Conservation (phyloP, 2,329 filamentous ascomycete genomes). For the Dothideomycetes sp. region DNA sequence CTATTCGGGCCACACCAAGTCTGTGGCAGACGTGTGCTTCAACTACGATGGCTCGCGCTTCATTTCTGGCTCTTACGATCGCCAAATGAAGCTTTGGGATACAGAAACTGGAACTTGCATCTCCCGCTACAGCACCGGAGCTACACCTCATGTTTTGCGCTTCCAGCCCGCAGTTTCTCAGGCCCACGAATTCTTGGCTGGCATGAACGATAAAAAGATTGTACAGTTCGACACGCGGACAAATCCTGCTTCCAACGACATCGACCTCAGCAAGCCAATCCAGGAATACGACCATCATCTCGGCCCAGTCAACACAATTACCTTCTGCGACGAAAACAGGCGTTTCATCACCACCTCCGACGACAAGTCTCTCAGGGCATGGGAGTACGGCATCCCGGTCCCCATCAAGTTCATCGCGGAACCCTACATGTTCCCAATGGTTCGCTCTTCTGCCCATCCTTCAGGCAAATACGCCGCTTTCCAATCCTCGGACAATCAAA, state of each 20-base stretch:
- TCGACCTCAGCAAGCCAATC: conserved; percentile 40
- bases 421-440: conserved; percentile 87
- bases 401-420: conserved; percentile 98
- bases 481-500: conserved; percentile 90
- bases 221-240: conserved; percentile 82
- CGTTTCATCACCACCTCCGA: conserved; percentile 97
- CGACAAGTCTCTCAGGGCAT: conserved; percentile 89
- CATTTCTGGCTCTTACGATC: conserved; percentile 83
- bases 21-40: conserved; percentile 83
- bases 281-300: conserved; percentile 98
- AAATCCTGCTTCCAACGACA: conserved; percentile 10
- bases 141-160: conserved; percentile 86
- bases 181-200: conserved; percentile 82
- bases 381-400: conserved; percentile 97
- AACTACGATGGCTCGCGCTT: conserved; percentile 74
- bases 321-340: conserved; percentile 86
- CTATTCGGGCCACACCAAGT: conserved; percentile 84
- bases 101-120: conserved; percentile 88
- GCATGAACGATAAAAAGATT: conserved; percentile 99
- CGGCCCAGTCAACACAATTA: conserved; percentile 95
- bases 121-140: conserved; percentile 81
- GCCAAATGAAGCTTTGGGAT: conserved; percentile 96
- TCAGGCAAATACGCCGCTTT: conserved; percentile 90
- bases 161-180: conserved; percentile 76
- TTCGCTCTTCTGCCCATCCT: conserved; percentile 72